These are phyloP conservation scores for Geranomyces variabilis DNA, from an alignment of 192 early-diverging fungal species.

Conservation along the genomic window DNA sequence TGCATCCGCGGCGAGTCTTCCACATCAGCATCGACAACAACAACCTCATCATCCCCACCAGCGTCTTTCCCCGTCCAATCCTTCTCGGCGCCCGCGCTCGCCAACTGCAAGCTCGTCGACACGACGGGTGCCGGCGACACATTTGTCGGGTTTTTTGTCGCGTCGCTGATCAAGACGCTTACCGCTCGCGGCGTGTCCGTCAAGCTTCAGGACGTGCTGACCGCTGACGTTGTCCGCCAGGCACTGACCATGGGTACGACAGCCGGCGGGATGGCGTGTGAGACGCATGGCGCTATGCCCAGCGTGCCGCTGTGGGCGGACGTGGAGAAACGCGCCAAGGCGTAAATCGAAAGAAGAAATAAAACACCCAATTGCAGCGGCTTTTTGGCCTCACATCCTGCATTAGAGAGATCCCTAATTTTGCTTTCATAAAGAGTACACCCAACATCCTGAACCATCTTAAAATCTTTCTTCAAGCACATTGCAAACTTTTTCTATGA, in stretches of 20 bases:
- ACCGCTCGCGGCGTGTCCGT: not conserved
- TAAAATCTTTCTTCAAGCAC: too few species aligned
- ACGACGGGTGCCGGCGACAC: conserved; percentile 57
- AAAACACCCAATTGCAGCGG: too few species aligned
- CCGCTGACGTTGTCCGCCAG: conserved; percentile 34
- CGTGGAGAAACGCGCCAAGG: conserved; percentile 16
- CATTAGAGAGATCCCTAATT: too few species aligned
- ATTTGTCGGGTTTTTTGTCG: conserved; percentile 73
- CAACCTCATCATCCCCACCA: conserved; percentile 3
- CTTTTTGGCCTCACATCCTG: too few species aligned
- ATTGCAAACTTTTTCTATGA: too few species aligned
- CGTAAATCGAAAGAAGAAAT: not conserved
- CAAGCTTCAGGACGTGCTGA: conserved; percentile 28
- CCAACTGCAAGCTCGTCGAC: conserved; percentile 63
- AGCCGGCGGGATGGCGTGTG: conserved; percentile 70
- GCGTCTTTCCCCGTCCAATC: conserved; percentile 29
- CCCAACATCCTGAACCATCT: too few species aligned
- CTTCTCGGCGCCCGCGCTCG: conserved; percentile 32
- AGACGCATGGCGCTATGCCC: conserved; percentile 67
- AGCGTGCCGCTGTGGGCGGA: conserved; percentile 59
- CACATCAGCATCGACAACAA: conserved; percentile 38
- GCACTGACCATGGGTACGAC: conserved; percentile 63
- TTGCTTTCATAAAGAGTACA: too few species aligned
- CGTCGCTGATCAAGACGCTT: conserved; percentile 48
- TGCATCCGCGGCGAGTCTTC: conserved; percentile 33